Base-by-base conservation (phyloP, 371 early-diverging fungal genomes). In the Chytridium lagenaria region DNA sequence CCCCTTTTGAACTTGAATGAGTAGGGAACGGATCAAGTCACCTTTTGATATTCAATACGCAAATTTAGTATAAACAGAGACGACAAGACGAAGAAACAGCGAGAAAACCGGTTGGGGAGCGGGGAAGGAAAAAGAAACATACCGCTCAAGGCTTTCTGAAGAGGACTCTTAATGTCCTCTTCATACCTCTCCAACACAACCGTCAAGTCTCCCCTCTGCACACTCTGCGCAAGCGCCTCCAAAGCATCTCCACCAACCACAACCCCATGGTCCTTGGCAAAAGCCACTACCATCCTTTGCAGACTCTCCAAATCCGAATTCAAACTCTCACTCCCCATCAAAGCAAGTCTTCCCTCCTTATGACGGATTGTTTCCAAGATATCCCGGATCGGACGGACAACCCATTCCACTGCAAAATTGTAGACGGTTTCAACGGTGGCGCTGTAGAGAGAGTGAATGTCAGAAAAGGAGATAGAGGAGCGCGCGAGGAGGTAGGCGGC, bases 351-450 rank as follows among this genome's bases (percentile, higher is more conserved):
- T 59, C 84, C 69, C 50, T 94, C 93, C 37, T 86, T 85, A 64
- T 95, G 91, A 36, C 96, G 87, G 38, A 98, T 91, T 1, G 95
- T 97, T n/a, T 88, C 84, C 79, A 89, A 92, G n/a, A 95, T 89
- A 44, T 89, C 83, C 23, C 78, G 72, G 5, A 93, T 73, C 0
- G 98, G 98, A 28, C 89, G 84, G 80, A 91, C 84, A 10, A 98
- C 85, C 92, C 94, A 97, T 78, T 94, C 88, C 16, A 78, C 73
- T 19, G 85, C 80, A 70, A 93, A 91, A 65, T 87, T 83, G 23
- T 69, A 74, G 0, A 78, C 83, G 0, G 93, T 92, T 23, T 55
- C 57, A 26, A 30, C 30, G 5, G 57, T 23, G 26, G 16, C 57
- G 23, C 7, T 5, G 30, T 26, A 26, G 26, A 30, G 26, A 23